Percentiles rank a stretch among this genome's conserved stretches.
These are phyloP conservation scores for Oldenlandia corymbosa DNA, from an alignment of 257 asterid species.

Conservation along the genomic window DNA sequence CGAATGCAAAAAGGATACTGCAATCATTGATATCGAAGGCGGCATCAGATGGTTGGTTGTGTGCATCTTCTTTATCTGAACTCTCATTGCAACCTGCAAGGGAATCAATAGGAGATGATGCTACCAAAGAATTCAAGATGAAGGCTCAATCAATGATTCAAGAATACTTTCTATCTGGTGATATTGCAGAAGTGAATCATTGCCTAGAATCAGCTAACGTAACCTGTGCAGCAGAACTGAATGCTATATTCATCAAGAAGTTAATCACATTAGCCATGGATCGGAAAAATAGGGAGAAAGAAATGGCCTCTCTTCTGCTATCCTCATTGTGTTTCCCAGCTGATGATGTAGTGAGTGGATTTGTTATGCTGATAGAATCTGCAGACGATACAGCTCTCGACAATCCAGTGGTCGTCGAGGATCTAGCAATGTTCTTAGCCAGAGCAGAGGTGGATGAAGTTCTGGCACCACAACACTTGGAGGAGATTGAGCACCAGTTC, in stretches of 20 bases:
- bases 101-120: constrained; percentile 44
- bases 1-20: constrained; percentile 58
- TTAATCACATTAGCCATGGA: constrained; percentile 86
- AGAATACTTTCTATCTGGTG: constrained; percentile 82
- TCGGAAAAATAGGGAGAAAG: constrained; percentile 81
- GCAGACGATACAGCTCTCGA: constrained; percentile 91
- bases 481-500: constrained; percentile 62
- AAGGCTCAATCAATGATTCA: constrained; percentile 61
- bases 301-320: constrained; percentile 83
- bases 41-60: constrained; percentile 92
- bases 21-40: constrained; percentile 73
- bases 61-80: constrained; percentile 67
- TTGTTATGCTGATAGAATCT: constrained; percentile 62
- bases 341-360: constrained; percentile 72
- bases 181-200: constrained; percentile 62
- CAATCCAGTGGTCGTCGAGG: constrained; percentile 72
- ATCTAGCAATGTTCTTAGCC: constrained; percentile 76
- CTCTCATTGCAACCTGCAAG: constrained; percentile 42
- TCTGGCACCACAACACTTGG: constrained; percentile 73
- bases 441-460: constrained; percentile 87
- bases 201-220: constrained; percentile 65
- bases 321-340: constrained; percentile 79
- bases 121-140: constrained; percentile 52
- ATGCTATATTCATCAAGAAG: constrained; percentile 72
- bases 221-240: constrained; percentile 42